Conservation (phyloP, 768 basidiomycete genomes). For the Tricholoma furcatifolium region DNA sequence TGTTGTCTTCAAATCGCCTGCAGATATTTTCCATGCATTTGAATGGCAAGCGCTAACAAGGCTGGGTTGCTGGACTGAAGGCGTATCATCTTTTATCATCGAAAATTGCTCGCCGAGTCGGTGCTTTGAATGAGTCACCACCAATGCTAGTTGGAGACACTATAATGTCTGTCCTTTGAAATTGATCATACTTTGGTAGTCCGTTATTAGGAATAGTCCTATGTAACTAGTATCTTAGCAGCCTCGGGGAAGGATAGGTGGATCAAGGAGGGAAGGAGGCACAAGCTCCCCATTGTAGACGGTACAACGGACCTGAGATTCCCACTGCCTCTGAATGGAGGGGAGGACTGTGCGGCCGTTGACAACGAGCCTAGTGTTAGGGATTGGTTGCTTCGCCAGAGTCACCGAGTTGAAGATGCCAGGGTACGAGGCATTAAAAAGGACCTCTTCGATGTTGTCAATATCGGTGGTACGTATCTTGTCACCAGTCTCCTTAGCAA, state of each 20-base stretch:
- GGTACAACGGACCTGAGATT: slow-evolving; percentile 21
- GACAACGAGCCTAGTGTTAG: slow-evolving; percentile 24
- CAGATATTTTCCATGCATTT: too few species aligned
- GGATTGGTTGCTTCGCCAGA: slow-evolving; percentile 17
- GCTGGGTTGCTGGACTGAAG: too few species aligned
- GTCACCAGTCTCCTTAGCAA: slow-evolving; percentile 47
- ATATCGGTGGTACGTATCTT: slow-evolving; percentile 20
- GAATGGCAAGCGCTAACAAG: too few species aligned
- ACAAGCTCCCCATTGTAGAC: slow-evolving; percentile 20
- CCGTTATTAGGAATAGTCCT: not conserved
- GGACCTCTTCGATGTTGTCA: slow-evolving; percentile 3
- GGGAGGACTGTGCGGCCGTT: slow-evolving; percentile 25
- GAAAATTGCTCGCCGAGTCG: too few species aligned
- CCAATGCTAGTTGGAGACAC: too few species aligned
- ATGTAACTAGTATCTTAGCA: slow-evolving; percentile 1
- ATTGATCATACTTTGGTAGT: not conserved
- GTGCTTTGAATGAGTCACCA: too few species aligned
- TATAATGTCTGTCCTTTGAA: not conserved
- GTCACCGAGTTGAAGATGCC: slow-evolving; percentile 23
- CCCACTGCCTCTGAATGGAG: slow-evolving; percentile 23
- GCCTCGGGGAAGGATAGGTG: slow-evolving; percentile 7
- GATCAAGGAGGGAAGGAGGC: slow-evolving; percentile 4
- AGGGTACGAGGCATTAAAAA: slow-evolving; percentile 26
- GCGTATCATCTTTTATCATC: too few species aligned
- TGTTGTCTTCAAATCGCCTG: too few species aligned